Percentiles rank a stretch among this genome's conserved stretches.
Evolutionary conservation across 1,139 yeast species (phyloP).

Genomic region (Sugiyamaella grinbergsii): DNA sequence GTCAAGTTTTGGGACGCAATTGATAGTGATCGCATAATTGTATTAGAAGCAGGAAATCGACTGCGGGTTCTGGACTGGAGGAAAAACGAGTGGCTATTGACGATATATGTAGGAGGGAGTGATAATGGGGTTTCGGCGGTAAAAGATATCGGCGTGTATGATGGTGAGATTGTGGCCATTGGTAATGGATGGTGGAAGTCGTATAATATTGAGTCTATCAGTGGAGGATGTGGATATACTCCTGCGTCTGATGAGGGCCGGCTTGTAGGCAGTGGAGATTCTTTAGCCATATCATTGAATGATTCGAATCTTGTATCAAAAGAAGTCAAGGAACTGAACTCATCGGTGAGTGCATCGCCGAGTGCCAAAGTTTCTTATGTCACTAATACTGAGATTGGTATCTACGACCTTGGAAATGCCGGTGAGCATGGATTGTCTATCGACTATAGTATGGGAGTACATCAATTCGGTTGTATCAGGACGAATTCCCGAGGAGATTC

Average conservation of each 20-base stretch:
- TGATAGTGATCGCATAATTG: conserved; percentile 40
- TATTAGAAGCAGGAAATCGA: conserved; percentile 41
- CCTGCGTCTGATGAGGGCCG: conserved; percentile 30
- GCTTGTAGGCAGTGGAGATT: conserved; percentile 20
- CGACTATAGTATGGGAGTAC: conserved; percentile 20
- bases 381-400: conserved; percentile 19
- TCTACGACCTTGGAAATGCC: conserved; percentile 25
- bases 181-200: conserved; percentile 45
- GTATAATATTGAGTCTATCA: conserved; percentile 32
- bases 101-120: conserved; percentile 34
- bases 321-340: not conserved
- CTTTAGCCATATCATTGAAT: conserved; percentile 2
- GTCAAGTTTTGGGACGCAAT: conserved; percentile 43
- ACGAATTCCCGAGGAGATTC: conserved; percentile 18
- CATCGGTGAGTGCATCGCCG: not conserved
- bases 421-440: conserved; percentile 23
- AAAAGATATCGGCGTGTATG: conserved; percentile 35
- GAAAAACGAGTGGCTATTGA: conserved; percentile 38
- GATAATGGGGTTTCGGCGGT: conserved; percentile 19
- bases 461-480: conserved; percentile 19
- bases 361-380: conserved; percentile 16
- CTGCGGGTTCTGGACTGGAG: conserved; percentile 43
- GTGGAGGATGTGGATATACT: conserved; percentile 39
- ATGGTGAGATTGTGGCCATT: conserved; percentile 38
- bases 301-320: not conserved